Base-by-base conservation (phyloP, 169 alveolate genomes). In the Eimeria mitis region DNA sequence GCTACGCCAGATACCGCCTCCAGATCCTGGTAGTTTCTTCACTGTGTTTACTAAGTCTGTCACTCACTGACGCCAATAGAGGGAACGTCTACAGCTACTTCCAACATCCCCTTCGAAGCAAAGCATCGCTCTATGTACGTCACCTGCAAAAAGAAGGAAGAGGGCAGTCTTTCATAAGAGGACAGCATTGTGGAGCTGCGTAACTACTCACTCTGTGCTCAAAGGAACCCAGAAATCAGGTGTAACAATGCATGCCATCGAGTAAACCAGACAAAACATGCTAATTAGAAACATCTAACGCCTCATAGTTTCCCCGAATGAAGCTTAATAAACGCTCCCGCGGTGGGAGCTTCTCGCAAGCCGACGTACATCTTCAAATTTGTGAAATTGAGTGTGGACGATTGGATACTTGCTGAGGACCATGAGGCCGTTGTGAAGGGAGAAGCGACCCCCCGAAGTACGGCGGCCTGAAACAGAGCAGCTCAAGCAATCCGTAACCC, bases 391-490 rank as follows among this genome's bases (percentile, higher is more conserved):
- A 37, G 99, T 96, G 94, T 96, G 96, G 75, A 98, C 92, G 63
- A 98, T 98, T 11, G 99, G 99, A 75, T 96, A 98, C 91, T 97
- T 98, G 96, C 99, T 98, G 88, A 98, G 97, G 70, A 98, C 98
- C 94, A 98, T 97, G 65, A 98, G 97, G 40, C 99, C 99, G 87
- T 98, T 98, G 81, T 98, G 99, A 25, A 98, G 97, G 68, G 98
- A 94, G 95, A 96, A 95, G 34, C 97, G 95, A 85, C 98, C 95
- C 49, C 78, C 96, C 25, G 94, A 81, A 54, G 84, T 90, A 56
- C 81, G 92, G 63, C 96, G 85, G 34, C 95, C 95, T 91, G 91
- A 37, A 44, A 56, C 89, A 63, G 54, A 42, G 34, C 75, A 52
- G 49, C 76, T n/a, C 73, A 19, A 59, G 25, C 44, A 78, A 16